These are phyloP conservation scores for Fraxinus ornus DNA, from an alignment of 305 asterid genomes.

Conservation along the genomic window DNA sequence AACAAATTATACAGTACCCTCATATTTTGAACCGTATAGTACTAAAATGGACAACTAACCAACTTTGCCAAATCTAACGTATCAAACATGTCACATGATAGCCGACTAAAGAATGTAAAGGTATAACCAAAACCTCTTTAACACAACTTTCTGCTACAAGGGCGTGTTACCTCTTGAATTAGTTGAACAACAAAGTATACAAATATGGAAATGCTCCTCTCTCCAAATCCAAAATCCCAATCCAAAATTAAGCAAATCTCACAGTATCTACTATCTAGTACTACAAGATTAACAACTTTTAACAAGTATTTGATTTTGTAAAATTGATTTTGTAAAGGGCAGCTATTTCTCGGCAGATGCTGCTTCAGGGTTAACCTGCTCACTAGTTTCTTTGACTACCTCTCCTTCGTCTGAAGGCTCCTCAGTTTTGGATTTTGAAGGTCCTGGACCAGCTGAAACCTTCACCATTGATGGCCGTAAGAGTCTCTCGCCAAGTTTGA, in stretches of 20 bases:
- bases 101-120: too few relatives aligned
- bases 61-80: too few relatives aligned
- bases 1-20: too few relatives aligned
- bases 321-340: conserved; percentile 29
- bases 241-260: conserved; percentile 6
- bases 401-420: conserved; percentile 30
- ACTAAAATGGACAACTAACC: too few relatives aligned
- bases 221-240: too few relatives aligned
- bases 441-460: conserved; percentile 90
- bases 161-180: too few relatives aligned
- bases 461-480: conserved; percentile 91
- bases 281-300: not conserved
- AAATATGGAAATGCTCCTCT: too few relatives aligned
- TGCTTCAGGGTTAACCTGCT: conserved; percentile 31
- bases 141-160: too few relatives aligned
- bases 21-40: too few relatives aligned
- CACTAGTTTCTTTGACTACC: conserved; percentile 28
- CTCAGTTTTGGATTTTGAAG: conserved; percentile 41
- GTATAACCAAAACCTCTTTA: too few relatives aligned
- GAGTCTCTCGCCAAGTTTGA: conserved; percentile 73
- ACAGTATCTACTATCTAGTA: conserved; percentile 14
- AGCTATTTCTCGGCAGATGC: conserved; percentile 34
- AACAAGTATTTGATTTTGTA: conserved; percentile 23
- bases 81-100: too few relatives aligned
- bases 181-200: too few relatives aligned